Conservation (phyloP, 495 filamentous ascomycete species). For the Ascodesmis nigricans region DNA sequence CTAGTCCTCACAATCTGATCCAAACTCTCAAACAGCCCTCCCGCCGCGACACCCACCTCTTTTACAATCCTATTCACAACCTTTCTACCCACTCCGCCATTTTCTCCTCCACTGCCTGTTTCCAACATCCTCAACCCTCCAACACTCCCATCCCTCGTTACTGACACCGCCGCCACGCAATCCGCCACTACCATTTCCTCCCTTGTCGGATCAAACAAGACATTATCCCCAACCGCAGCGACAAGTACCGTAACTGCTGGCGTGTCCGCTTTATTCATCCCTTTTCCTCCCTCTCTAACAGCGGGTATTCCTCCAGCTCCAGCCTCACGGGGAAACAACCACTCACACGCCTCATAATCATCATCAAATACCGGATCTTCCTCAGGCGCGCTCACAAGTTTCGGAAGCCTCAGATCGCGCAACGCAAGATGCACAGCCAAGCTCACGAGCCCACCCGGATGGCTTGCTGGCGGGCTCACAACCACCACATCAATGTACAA, state of each 20-base stretch:
- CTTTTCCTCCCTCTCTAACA: background rate
- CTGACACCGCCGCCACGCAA: slow-evolving; percentile 46
- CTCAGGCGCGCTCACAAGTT: slow-evolving; percentile 58
- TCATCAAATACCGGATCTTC: slow-evolving; percentile 97
- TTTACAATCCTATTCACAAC: slow-evolving; percentile 16
- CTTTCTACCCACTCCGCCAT: slow-evolving; percentile 13
- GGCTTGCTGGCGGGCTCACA: slow-evolving; percentile 75
- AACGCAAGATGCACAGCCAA: slow-evolving; percentile 93
- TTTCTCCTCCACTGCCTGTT: slow-evolving; percentile 11
- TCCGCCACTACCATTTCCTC: slow-evolving; percentile 89
- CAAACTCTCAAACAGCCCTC: slow-evolving; percentile 51
- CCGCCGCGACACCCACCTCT: slow-evolving; percentile 19
- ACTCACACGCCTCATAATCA: slow-evolving; percentile 69
- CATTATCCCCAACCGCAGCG: slow-evolving; percentile 60
- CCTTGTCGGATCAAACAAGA: slow-evolving; percentile 78
- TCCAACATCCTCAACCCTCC: slow-evolving; percentile 19
- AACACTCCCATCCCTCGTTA: slow-evolving; percentile 7
- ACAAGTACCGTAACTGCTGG: slow-evolving; percentile 76
- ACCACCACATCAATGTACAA: slow-evolving; percentile 92
- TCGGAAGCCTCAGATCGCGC: slow-evolving; percentile 61
- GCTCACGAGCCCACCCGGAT: slow-evolving; percentile 77
- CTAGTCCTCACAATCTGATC: slow-evolving; percentile 36
- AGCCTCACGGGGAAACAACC: slow-evolving; percentile 43
- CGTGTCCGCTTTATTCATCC: too few species aligned
- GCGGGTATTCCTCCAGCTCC: slow-evolving; percentile 5